Evolutionary conservation across 2,329 filamentous ascomycete species (phyloP), one percentile per base, ranked within the genome.

Genomic region (Cryoendolithus antarcticus): DNA sequence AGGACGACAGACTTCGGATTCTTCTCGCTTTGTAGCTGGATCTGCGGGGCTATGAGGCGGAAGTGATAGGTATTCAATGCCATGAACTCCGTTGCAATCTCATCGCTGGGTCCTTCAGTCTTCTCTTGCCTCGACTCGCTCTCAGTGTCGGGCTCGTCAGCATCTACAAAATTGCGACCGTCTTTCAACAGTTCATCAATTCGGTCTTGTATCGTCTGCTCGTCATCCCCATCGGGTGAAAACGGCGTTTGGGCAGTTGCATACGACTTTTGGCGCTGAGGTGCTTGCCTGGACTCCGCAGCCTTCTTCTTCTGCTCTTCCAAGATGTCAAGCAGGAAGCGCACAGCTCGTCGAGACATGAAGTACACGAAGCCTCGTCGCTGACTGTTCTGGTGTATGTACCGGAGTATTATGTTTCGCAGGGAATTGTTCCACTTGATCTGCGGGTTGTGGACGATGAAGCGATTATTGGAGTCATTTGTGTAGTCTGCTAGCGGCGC

Each of bases 341-440:
- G 98, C 55, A 98, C 84, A 3, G 91, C 93, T 46, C 86, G 79
- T 34, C 89, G 77, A 8, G 93, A 96, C 64, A 96, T 81, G 62
- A 98, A 98, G 65, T 98, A 98, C 24, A 98, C 80, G 56, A 98
- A 96, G 38, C 91, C 93, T 49, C 91, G 79, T 37, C 91, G 76
- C 62, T 98, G 93, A 57, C 88, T 86, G 53, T 93, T 91, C 66
- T 98, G 91, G 56, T 98, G 91, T 46, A 91, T 93, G 59, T 98
- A 98, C 15, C 91, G 84, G 31, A 98, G 73, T 36, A 98, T 91
- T 53, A 95, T 95, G 56, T 98, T 96, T 43, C 91, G 78, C 30
- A 98, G 65, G 8, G 88, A 76, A 52, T 98, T 98, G 65, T 94
- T 96, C 91, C 91, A 98, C 61, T 98, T 98, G 41, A 98, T 67